phyloP scores from a whole-genome alignment of 2,329 filamentous ascomycete species.

The Beauveria sp. region DNA sequence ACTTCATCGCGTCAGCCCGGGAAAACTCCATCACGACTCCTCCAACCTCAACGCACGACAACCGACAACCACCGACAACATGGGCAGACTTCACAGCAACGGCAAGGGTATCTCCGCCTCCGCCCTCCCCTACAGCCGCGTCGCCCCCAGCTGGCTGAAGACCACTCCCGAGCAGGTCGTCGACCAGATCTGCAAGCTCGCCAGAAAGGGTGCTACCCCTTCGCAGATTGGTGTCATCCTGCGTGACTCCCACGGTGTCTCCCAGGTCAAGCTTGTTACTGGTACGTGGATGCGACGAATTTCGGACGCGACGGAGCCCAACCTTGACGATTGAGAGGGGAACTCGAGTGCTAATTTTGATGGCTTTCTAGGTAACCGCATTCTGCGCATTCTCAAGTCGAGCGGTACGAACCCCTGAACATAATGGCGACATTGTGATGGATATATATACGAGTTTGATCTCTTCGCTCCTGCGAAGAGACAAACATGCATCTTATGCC shows the following conservation, averaged over 20 bases:
- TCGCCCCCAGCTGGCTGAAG: conserved; percentile 92
- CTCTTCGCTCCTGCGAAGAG: conserved; percentile 2
- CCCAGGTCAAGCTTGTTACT: conserved; percentile 95
- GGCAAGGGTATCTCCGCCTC: conserved; percentile 98
- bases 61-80: conserved; percentile 47
- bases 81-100: conserved; percentile 98
- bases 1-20: conserved; percentile 11
- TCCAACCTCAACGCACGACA: conserved; percentile 28
- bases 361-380: conserved; percentile 80
- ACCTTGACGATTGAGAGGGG: background rate
- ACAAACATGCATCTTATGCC: conserved; percentile 45
- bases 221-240: conserved; percentile 99
- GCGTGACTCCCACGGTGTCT: conserved; percentile 95
- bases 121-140: conserved; percentile 94
- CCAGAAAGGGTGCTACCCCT: conserved; percentile 96
- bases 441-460: conserved; percentile 19
- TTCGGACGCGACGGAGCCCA: background rate
- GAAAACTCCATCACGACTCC: conserved; percentile 22
- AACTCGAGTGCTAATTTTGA: conserved; percentile 29
- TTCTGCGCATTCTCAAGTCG: conserved; percentile 97
- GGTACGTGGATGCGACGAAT: conserved; percentile 51
- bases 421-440: conserved; percentile 18
- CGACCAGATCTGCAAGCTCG: conserved; percentile 98
- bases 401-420: conserved; percentile 66
- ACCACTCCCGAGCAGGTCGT: conserved; percentile 97